Conservation (phyloP, 768 basidiomycete genomes). For the Neoboletus magnificus region DNA sequence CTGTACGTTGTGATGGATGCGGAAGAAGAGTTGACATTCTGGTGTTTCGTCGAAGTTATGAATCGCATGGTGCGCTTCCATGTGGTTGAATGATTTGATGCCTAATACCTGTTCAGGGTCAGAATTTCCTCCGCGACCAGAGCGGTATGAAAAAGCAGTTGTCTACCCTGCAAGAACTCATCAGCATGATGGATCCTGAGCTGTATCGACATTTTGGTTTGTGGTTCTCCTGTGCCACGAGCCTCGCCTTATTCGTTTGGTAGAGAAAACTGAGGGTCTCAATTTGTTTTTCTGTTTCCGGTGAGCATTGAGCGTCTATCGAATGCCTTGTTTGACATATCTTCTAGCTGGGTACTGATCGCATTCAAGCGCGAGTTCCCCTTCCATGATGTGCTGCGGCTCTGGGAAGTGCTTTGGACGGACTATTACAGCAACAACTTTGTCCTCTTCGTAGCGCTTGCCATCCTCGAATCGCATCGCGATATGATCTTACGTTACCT, state of each 20-base stretch:
- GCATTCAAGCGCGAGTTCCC: constrained; percentile 96
- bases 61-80: constrained; percentile 74
- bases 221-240: not conserved
- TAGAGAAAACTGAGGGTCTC: constrained; percentile 84
- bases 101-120: constrained; percentile 53
- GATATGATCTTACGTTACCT: constrained; percentile 95
- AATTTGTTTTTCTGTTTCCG: constrained; percentile 99
- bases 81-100: not conserved
- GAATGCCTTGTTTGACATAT: not conserved
- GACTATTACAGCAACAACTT: constrained; percentile 87
- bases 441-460: constrained; percentile 91
- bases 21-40: constrained; percentile 90
- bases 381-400: constrained; percentile 81
- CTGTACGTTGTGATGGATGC: constrained; percentile 88
- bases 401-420: constrained; percentile 96
- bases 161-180: constrained; percentile 82
- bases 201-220: constrained; percentile 86
- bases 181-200: constrained; percentile 93
- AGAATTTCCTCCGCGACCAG: constrained; percentile 94
- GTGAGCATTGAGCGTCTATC: constrained; percentile 39
- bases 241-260: constrained; percentile 11
- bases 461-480: constrained; percentile 90
- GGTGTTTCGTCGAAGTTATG: constrained; percentile 97
- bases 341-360: constrained; percentile 79
- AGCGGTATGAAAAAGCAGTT: constrained; percentile 97